Evolutionary conservation across 371 early-diverging fungal species (phyloP).

Genomic region (Mucor racemosus): DNA sequence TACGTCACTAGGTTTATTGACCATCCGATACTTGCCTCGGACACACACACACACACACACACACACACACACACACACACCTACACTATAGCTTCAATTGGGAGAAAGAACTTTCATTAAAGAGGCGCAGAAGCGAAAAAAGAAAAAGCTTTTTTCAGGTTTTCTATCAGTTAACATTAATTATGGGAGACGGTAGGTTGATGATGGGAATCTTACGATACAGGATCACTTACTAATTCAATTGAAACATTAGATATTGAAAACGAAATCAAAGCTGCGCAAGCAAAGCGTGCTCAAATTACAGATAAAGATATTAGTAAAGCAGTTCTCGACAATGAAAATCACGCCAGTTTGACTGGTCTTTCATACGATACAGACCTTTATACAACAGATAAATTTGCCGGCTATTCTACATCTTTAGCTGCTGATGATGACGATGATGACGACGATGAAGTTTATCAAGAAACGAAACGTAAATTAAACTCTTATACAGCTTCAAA

Average conservation of each 20-base stretch:
- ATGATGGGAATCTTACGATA: not conserved
- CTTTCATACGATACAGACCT: constrained; percentile 83
- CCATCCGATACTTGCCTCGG: not conserved
- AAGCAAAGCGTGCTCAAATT: constrained; percentile 55
- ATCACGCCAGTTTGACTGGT: constrained; percentile 59
- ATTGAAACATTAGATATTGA: constrained; percentile 52
- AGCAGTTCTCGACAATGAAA: constrained; percentile 48
- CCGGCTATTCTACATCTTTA: constrained; percentile 74
- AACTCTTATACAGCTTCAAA: constrained; percentile 86
- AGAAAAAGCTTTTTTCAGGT: not conserved
- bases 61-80: not conserved
- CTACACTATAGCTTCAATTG: too few relatives aligned
- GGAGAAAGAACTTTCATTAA: not conserved
- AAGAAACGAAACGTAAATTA: constrained; percentile 55
- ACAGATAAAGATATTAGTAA: constrained; percentile 49
- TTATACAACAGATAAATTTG: constrained; percentile 75
- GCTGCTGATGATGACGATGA: constrained; percentile 65
- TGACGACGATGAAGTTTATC: constrained; percentile 52
- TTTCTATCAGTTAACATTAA: not conserved
- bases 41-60: not conserved
- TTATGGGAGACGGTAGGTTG: constrained; percentile 1
- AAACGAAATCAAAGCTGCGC: constrained; percentile 65
- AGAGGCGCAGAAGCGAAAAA: constrained; percentile 7
- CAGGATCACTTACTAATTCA: not conserved
- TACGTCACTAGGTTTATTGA: constrained; percentile 4